phyloP scores from a whole-genome alignment of 164 flowering plant species.

The Cinnamomum micranthum region DNA sequence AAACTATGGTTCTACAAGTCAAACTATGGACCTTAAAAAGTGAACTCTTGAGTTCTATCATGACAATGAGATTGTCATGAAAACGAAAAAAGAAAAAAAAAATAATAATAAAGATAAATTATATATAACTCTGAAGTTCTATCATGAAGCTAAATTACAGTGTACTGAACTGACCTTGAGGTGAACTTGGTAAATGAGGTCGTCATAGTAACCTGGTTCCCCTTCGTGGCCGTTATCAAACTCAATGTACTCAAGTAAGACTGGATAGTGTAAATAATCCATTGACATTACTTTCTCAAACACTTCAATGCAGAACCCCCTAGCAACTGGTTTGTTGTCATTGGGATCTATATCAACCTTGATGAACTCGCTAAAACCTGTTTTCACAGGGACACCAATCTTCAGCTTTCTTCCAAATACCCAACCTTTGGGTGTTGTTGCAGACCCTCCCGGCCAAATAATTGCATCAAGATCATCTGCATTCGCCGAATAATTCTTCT shows the following conservation, averaged over 20 bases:
- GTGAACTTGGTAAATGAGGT: conserved; percentile 21
- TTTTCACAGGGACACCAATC: conserved; percentile 34
- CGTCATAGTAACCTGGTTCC: conserved; percentile 9
- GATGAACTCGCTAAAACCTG: conserved; percentile 30
- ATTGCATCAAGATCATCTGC: conserved; percentile 7
- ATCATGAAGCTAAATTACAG: background rate
- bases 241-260: conserved; percentile 9
- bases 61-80: too few species aligned
- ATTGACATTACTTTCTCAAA: conserved; percentile 20
- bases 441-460: conserved; percentile 39
- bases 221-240: background rate
- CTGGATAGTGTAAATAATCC: conserved; percentile 8
- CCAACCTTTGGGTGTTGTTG: conserved; percentile 28
- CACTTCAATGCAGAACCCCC: conserved; percentile 34
- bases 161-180: conserved; percentile 12
- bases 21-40: too few species aligned
- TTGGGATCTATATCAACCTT: conserved; percentile 9
- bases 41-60: too few species aligned
- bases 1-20: too few species aligned
- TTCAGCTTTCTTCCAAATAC: conserved; percentile 24
- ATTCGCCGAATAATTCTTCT: background rate
- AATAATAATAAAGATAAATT: too few species aligned
- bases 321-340: background rate
- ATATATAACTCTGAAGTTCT: too few species aligned
- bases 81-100: too few species aligned